Evolutionary conservation across 2,329 filamentous ascomycete genomes (phyloP), one percentile per base, ranked within the genome.

Genomic region (Colletotrichum sp.): DNA sequence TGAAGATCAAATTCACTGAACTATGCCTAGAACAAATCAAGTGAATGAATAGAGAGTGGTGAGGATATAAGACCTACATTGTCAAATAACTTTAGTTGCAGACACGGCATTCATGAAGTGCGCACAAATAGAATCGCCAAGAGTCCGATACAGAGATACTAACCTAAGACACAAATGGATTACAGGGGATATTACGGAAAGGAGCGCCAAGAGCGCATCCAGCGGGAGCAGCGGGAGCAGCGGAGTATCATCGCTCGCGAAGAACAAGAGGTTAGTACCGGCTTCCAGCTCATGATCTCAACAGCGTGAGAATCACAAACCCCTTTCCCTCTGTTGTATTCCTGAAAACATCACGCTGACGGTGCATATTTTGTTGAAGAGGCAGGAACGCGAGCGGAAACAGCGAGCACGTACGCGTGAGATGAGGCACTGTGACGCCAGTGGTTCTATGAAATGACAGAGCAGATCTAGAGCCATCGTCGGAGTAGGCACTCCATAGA

Each of bases 61-160:
- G n/a, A n/a, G 18, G 18, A 49, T 49, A 49, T 49, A 49, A 49
- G n/a, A 4, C 44, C 10, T 49, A 21, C 3, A 1, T 49, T 3
- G 18, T 21, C 10, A 0, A 13, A 0, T 1, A 21, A 49, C 44
- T 21, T 13, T 0, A 4, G 10, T 49, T 49, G 10, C 4, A 49
- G n/a, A 49, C 18, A 49, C 39, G 8, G 9, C 16, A 6, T n/a
- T 44, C 5, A 44, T n/a, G 39, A 44, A n/a, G 2, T 44, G 39
- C 9, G 16, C 39, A n/a, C 39, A 44, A 44, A 44, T 0, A 9
- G 12, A n/a, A n/a, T 4, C 39, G 8, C 18, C 39, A 12, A n/a
- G 16, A 39, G 4, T 18, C 36, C 36, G 36, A n/a, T 3, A 6
- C 39, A 12, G 8, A n/a, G 3, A 44, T 44, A 6, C 5, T 44